These are phyloP conservation scores for Suillus variegatus DNA, from an alignment of 768 basidiomycete genomes.

Conservation along the genomic window DNA sequence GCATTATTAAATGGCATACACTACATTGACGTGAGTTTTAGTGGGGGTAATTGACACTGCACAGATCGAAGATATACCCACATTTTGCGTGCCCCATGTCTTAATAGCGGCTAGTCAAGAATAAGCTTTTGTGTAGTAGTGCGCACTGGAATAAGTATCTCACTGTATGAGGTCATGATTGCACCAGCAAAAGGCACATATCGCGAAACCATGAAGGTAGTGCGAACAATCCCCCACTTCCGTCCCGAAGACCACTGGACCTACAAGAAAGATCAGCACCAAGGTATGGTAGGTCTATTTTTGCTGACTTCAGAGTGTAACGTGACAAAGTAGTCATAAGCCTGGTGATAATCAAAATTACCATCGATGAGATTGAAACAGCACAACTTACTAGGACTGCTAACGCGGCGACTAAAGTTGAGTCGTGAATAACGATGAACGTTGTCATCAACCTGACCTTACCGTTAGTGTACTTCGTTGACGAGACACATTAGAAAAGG, in stretches of 20 bases:
- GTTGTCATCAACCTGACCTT: not conserved
- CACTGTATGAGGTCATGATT: slow-evolving; percentile 6
- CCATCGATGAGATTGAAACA: not conserved
- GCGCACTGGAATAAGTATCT: not conserved
- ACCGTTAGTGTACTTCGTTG: not conserved
- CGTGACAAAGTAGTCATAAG: slow-evolving; percentile 3
- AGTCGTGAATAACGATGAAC: not conserved
- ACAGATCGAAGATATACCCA: not conserved
- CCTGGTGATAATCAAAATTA: not conserved
- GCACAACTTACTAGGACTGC: not conserved
- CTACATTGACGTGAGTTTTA: not conserved
- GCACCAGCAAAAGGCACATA: slow-evolving; percentile 11
- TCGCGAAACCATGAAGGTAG: slow-evolving; percentile 6
- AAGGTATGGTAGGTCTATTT: not conserved
- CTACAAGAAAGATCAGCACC: slow-evolving; percentile 10
- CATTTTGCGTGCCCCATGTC: slow-evolving; percentile 1
- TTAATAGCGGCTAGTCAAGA: not conserved
- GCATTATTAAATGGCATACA: not conserved
- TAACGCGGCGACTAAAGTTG: not conserved
- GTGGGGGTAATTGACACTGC: not conserved
- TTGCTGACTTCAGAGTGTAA: not conserved
- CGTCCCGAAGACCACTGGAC: slow-evolving; percentile 15
- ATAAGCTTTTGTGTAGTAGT: not conserved
- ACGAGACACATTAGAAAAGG: not conserved
- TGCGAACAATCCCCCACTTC: slow-evolving; percentile 9